Evolutionary conservation across 2,329 filamentous ascomycete genomes (phyloP).

Genomic region (Paecilomyces sp.): DNA sequence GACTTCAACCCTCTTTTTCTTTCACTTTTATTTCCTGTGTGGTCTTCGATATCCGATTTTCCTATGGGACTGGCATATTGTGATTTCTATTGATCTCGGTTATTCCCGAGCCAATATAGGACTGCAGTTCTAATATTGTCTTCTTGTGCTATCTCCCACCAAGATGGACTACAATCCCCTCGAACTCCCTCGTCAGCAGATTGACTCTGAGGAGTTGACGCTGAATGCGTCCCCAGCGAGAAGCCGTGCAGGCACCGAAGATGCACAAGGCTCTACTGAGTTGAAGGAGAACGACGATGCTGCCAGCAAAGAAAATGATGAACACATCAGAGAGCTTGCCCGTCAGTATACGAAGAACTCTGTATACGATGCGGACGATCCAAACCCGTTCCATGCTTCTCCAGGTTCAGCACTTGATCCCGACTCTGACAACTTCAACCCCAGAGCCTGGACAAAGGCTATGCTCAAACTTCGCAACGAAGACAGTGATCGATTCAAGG

Average conservation of each 20-base stretch:
- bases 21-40: too few relatives aligned
- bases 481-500: slow-evolving; percentile 24
- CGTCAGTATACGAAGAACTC: neutral
- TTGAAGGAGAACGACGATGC: neutral
- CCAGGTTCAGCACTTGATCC: slow-evolving; percentile 35
- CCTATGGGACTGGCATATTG: too few relatives aligned
- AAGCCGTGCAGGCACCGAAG: neutral
- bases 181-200: neutral
- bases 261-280: neutral
- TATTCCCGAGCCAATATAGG: too few relatives aligned
- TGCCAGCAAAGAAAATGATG: neutral
- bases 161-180: too few relatives aligned
- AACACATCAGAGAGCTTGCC: neutral
- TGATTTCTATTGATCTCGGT: too few relatives aligned
- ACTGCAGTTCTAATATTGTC: too few relatives aligned
- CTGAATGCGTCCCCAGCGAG: neutral
- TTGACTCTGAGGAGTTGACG: neutral
- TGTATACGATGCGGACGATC: neutral
- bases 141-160: too few relatives aligned
- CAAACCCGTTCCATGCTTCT: slow-evolving; percentile 30
- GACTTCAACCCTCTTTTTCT: too few relatives aligned
- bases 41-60: too few relatives aligned
- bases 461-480: slow-evolving; percentile 23
- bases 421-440: slow-evolving; percentile 32
- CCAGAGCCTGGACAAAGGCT: slow-evolving; percentile 39